phyloP scores from a whole-genome alignment of 2,329 filamentous ascomycete genomes.

The Paecilomyces niveus region DNA sequence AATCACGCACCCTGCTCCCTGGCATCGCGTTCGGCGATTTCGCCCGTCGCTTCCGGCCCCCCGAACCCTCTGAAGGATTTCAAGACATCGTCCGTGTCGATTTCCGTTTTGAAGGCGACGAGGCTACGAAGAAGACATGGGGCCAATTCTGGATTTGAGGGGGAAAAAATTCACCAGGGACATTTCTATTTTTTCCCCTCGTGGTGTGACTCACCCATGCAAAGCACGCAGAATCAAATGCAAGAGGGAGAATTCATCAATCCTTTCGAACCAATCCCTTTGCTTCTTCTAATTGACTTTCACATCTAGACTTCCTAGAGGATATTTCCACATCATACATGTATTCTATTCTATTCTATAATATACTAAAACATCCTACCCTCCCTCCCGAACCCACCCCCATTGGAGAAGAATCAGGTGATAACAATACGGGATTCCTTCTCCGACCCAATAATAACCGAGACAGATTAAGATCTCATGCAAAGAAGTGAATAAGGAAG shows the following conservation, averaged over 20 bases:
- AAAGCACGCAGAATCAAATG: not conserved
- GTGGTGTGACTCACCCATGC: not conserved
- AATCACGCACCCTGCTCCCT: slow-evolving; percentile 66
- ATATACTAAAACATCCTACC: no score
- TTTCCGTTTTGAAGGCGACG: slow-evolving; percentile 66
- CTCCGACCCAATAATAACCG: no score
- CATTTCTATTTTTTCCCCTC: not conserved
- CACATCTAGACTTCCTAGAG: no score
- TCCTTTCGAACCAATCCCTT: no score
- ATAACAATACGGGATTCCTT: no score
- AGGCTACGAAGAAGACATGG: slow-evolving; percentile 66
- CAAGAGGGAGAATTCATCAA: no score
- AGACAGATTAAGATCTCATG: no score
- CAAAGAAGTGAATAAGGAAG: no score
- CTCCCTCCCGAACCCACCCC: no score
- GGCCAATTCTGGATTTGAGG: slow-evolving; percentile 61
- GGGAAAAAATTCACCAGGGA: not conserved
- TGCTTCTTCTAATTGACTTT: no score
- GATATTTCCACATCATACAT: not conserved
- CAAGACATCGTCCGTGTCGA: slow-evolving; percentile 67
- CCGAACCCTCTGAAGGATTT: slow-evolving; percentile 71
- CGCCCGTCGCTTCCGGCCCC: slow-evolving; percentile 63
- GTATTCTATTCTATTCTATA: not conserved
- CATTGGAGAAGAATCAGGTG: no score
- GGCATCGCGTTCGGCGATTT: slow-evolving; percentile 75